phyloP scores from a whole-genome alignment of 2,329 filamentous ascomycete genomes.

The Cordyceps cicadae region DNA sequence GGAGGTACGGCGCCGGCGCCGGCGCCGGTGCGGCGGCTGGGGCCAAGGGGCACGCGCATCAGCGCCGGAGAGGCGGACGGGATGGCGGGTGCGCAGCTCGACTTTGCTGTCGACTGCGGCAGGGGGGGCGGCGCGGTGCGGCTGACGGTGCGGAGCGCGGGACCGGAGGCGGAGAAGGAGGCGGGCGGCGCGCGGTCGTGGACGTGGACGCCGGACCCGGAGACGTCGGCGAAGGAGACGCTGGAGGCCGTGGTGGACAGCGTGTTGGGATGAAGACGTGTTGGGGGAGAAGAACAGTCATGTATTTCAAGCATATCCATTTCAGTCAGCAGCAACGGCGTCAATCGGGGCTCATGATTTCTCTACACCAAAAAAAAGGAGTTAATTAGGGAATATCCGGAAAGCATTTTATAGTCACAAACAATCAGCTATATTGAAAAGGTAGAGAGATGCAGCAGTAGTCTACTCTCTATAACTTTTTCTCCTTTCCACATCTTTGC shows the following conservation, averaged over 20 bases:
- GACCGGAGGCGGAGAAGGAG: not conserved
- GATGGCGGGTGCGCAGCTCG: not conserved
- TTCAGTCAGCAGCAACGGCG: not conserved
- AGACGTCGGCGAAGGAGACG: conserved; percentile 13
- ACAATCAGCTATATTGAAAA: no score
- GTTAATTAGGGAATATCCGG: not conserved
- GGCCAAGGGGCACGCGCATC: conserved; percentile 28
- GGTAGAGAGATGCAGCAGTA: no score
- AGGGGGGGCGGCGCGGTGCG: not conserved
- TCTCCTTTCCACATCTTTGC: not conserved
- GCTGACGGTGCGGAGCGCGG: not conserved
- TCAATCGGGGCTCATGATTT: not conserved
- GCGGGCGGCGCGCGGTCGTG: conserved; percentile 18
- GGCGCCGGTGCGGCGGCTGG: conserved; percentile 18
- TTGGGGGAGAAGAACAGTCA: not conserved
- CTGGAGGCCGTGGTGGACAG: conserved; percentile 19
- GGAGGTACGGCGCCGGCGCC: conserved; percentile 26
- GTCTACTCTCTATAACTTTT: no score
- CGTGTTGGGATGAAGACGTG: not conserved
- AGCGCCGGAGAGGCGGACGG: conserved; percentile 19
- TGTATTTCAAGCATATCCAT: no score
- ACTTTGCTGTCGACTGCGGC: not conserved
- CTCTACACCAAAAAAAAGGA: no score
- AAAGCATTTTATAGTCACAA: no score
- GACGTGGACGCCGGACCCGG: conserved; percentile 21